A percentile compares a stretch with the other conserved stretches of the same genome.
These are phyloP conservation scores for Mixia osmundae DNA, from an alignment of 1,284 basidiomycete species.

Conservation along the genomic window DNA sequence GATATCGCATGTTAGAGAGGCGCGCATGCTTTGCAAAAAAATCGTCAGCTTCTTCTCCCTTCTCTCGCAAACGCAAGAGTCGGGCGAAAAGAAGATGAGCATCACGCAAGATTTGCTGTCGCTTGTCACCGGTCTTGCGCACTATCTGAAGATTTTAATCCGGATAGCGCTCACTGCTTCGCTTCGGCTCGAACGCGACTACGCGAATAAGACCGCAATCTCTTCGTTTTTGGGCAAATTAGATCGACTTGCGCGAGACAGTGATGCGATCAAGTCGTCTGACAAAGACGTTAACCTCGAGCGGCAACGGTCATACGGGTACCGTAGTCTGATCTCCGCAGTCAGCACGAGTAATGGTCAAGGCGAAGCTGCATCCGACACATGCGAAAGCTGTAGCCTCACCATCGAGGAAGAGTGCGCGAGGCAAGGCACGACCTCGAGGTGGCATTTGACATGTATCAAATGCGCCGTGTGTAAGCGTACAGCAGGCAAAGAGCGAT, in stretches of 20 bases:
- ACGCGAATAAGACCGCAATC: conserved; percentile 58
- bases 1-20: conserved; percentile 93
- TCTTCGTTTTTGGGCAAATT: conserved; percentile 73
- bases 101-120: conserved; percentile 94
- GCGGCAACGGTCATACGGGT: conserved; percentile 21
- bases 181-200: conserved; percentile 79
- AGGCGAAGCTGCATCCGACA: conserved; percentile 32
- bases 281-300: background rate
- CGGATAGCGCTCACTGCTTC: conserved; percentile 91
- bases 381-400: conserved; percentile 65
- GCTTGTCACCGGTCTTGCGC: conserved; percentile 91
- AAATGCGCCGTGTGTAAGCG: conserved; percentile 59
- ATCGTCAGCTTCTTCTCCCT: conserved; percentile 96
- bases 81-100: conserved; percentile 62
- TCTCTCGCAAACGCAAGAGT: conserved; percentile 86
- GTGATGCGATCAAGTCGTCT: conserved; percentile 14
- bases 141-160: conserved; percentile 98
- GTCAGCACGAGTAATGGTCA: conserved; percentile 21
- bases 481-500: conserved; percentile 27
- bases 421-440: conserved; percentile 69
- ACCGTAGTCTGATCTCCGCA: conserved; percentile 15
- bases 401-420: conserved; percentile 97
- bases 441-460: conserved; percentile 89
- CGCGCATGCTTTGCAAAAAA: conserved; percentile 94
- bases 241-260: conserved; percentile 64